Base-by-base conservation (phyloP, 179 eudicot genomes). In the Beta lomatogona region DNA sequence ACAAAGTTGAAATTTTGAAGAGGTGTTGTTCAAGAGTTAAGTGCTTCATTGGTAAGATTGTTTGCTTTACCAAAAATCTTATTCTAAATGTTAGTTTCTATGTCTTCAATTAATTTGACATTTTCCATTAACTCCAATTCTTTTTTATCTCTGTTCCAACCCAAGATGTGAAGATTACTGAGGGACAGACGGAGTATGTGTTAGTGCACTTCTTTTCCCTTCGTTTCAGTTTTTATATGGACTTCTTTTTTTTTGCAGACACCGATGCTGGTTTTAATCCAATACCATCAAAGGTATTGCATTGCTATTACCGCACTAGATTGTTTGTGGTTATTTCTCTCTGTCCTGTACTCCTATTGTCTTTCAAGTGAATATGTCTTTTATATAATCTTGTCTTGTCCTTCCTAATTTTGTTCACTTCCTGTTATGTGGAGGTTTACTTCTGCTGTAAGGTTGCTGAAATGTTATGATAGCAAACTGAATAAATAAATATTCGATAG, bases 231-330 rank as follows among this genome's bases (percentile, higher is more conserved):
- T 65, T 54, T 75, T 22, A 15, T 44, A 64, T n/a, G 53, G 4
- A 70, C 25, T 4, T 79, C 50, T 80, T 81, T 25, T 80, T 36
- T 77, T 59, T 81, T 90, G 90, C 89, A 93, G 98, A 93, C 66
- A 88, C 94, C 52, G 97, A 93, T 90, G 91, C 92, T 84, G 98
- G 97, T 68, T 91, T 93, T 78, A 81, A 82, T 80, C 97, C 98
- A 77, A 90, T 90, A 69, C 90, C 92, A 5, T 89, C 91, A 0
- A 93, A 93, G 98, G 98, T 92, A 86, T 81, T 50, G 50, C 45
- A 22, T 36, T 77, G 12, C 44, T 78, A 3, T 75, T 44, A 36
- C n/a, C 21, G 58, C 44, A 31, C 25, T 9, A 9, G 58, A 31
- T 64, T 73, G 14, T 65, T 15, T 65, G 41, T 44, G 45, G 19